Base-by-base conservation (phyloP, 495 filamentous ascomycete species). In the Aspergillus kassunensis region DNA sequence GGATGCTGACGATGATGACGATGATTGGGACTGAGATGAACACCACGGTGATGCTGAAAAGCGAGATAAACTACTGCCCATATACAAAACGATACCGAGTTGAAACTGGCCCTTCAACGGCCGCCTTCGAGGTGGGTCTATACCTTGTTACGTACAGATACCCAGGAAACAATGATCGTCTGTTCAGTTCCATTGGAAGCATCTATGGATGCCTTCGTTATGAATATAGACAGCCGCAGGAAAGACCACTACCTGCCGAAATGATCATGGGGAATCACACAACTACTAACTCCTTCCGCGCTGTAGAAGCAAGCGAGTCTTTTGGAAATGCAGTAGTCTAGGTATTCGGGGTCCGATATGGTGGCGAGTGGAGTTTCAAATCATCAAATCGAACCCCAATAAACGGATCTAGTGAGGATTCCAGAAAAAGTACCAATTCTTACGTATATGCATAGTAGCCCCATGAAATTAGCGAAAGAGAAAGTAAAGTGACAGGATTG, bases 21-120 rank as follows among this genome's bases (percentile, higher is more conserved):
- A 82, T 50, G 82, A 87, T 53, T 88, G 83, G 84, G 83, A 88
- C 67, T 89, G 68, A 82, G 47, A 30, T 18, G 27, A 27, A 27
- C 24, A 4, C 4, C 24, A 27, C 4, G 4, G 24, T 12, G 37
- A 7, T 21, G 39, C 21, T n/a, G 7, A n/a, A n/a, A n/a, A n/a
- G n/a, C n/a, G n/a, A n/a, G n/a, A n/a, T n/a, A n/a, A n/a, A n/a
- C n/a, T n/a, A n/a, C n/a, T n/a, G n/a, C n/a, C n/a, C n/a, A n/a
- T n/a, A n/a, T n/a, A n/a, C n/a, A 18, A n/a, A 2, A 25, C 6
- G 24, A 44, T 12, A 33, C 11, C 10, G 12, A 42, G 27, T 19
- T 21, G 16, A 4, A 16, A 16, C 8, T 12, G 15, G 25, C 41
- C 12, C 12, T 12, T 15, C 23, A 12, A n/a, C 18, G 7, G 20